Conservation (phyloP, 2,329 filamentous ascomycete species). For the Cladosporium sp. region DNA sequence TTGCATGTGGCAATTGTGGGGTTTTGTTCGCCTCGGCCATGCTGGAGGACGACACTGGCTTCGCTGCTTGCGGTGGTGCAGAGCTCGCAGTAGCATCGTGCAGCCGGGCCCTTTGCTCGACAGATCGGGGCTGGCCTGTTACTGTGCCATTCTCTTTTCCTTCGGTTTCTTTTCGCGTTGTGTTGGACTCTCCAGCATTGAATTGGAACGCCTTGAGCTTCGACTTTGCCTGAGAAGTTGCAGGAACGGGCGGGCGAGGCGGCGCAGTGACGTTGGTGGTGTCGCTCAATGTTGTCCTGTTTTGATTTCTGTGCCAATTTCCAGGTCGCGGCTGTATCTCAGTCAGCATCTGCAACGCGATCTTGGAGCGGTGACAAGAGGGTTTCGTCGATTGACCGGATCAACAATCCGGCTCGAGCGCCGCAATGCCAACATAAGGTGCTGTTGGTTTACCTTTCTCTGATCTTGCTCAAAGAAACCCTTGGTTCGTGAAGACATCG, state of each 20-base stretch:
- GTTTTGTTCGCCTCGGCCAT: constrained; percentile 14
- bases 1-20: constrained; percentile 23
- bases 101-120: neutral
- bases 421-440: no score
- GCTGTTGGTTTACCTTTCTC: constrained; percentile 30
- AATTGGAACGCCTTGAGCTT: constrained; percentile 53
- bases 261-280: constrained; percentile 21
- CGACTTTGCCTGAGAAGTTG: constrained; percentile 47
- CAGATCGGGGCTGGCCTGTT: neutral
- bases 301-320: constrained; percentile 21
- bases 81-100: constrained; percentile 9
- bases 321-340: constrained; percentile 18
- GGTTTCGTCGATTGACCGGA: no score
- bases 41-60: neutral
- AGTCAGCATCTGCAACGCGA: neutral
- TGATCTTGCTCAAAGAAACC: constrained; percentile 47
- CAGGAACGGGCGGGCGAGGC: constrained; percentile 39
- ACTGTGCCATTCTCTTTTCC: constrained; percentile 37
- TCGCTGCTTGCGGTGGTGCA: constrained; percentile 5
- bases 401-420: no score
- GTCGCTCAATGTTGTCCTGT: constrained; percentile 17
- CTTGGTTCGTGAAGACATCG: constrained; percentile 43
- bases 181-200: constrained; percentile 31
- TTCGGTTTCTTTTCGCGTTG: constrained; percentile 19
- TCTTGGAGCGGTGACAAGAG: no score